Percentiles rank a stretch among this genome's conserved stretches.
phyloP scores from a whole-genome alignment of 768 basidiomycete genomes.

The Daedalea quercina region DNA sequence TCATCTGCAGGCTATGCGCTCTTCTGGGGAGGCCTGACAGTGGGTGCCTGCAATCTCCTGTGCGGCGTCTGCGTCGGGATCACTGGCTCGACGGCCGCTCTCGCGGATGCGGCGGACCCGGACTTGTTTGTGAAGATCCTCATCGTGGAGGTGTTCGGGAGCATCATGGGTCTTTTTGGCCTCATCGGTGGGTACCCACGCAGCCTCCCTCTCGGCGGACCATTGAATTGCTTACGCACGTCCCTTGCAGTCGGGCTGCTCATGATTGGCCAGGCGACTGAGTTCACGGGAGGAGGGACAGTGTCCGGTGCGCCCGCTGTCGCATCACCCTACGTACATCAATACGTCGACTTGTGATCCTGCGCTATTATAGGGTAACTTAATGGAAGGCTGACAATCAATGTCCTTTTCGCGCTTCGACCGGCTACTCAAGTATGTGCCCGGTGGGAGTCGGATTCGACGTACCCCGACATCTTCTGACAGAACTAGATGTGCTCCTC shows the following conservation, averaged over 20 bases:
- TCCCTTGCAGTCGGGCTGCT: constrained; percentile 62
- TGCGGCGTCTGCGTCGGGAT: constrained; percentile 94
- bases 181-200: constrained; percentile 67
- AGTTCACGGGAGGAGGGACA: constrained; percentile 39
- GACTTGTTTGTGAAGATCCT: constrained; percentile 94
- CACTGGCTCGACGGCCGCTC: constrained; percentile 91
- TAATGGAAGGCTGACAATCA: not conserved
- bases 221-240: not conserved
- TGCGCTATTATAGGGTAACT: not conserved
- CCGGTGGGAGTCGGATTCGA: not conserved
- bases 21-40: constrained; percentile 96
- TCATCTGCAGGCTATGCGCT: constrained; percentile 69
- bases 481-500: not conserved
- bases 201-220: not conserved
- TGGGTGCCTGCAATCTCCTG: constrained; percentile 89
- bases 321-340: constrained; percentile 26
- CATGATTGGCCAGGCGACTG: constrained; percentile 62
- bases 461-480: not conserved
- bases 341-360: not conserved
- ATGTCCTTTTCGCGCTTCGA: not conserved
- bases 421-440: not conserved
- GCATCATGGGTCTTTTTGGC: constrained; percentile 88
- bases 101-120: constrained; percentile 94
- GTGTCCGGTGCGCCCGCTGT: constrained; percentile 12
- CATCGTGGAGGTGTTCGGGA: constrained; percentile 91